A percentile compares a stretch with the other conserved stretches of the same genome.
phyloP scores from a whole-genome alignment of 371 early-diverging fungal genomes.

The Chytridiales sp. region DNA sequence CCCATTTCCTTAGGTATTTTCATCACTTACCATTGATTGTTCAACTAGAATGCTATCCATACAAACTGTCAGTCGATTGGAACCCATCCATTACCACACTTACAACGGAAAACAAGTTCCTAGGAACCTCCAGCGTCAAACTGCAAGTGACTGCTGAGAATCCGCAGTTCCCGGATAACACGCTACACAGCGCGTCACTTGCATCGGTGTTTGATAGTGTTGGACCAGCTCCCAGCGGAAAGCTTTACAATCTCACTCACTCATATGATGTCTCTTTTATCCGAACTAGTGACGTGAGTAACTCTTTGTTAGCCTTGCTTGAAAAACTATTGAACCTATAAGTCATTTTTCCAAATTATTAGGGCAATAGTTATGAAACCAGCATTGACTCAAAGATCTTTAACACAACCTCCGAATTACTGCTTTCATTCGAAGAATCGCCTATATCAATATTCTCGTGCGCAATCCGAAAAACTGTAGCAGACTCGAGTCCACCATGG shows the following conservation, averaged over 20 bases:
- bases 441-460: background rate
- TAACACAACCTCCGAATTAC: background rate
- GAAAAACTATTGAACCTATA: background rate
- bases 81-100: background rate
- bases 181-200: background rate
- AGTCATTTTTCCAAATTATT: background rate
- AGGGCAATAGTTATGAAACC: background rate
- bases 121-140: background rate
- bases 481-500: background rate
- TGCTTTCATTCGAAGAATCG: background rate
- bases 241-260: slow-evolving; percentile 2
- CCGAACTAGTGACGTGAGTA: background rate
- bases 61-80: background rate
- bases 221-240: background rate
- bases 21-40: too few species aligned
- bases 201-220: slow-evolving; percentile 2
- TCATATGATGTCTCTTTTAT: background rate
- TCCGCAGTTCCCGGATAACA: background rate
- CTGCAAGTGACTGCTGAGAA: background rate
- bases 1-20: too few species aligned
- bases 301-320: background rate
- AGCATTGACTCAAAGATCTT: background rate
- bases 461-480: background rate
- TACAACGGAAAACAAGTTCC: background rate
- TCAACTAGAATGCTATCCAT: slow-evolving; percentile 10